Evolutionary conservation across 2,329 filamentous ascomycete species (phyloP), one percentile per base, ranked within the genome.

Genomic region (Verticillium klebahnii): DNA sequence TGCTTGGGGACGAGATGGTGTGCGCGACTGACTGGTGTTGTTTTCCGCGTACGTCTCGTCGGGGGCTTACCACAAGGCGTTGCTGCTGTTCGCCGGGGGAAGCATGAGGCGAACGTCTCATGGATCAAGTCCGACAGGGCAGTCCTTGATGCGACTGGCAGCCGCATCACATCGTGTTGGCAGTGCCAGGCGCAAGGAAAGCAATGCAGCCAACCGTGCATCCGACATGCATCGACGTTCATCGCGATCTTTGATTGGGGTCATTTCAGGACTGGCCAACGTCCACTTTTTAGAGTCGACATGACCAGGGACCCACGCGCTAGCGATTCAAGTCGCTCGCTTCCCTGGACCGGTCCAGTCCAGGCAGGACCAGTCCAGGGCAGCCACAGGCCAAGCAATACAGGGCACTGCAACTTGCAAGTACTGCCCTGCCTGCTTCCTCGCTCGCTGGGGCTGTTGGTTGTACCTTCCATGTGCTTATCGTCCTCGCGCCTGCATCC

Each of bases 211-310:
- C 45, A 25, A 19, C n/a, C 9, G 45, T 52, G 45, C 45, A 52
- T 52, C 23, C 23, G 19, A 19, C 45, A 12, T 52, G 45, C 45
- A 52, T 52, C 45, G 45, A 52, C 19, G 45, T 8, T 25, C 45
- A 52, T 52, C 45, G 45, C 45, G 45, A 52, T 39, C 57, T 58
- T 58, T 58, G 57, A 58, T 58, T 58, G 36, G 37, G 57, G 23
- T 58, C 57, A 58, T 58, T 58, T 58, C 57, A 37, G 31, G 23
- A 31, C 37, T 29, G 57, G 8, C 5, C 23, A n/a, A 39, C 9
- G 25, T 50, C 57, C 57, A 58, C 57, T 58, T 58, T 58, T 50
- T 58, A 58, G 23, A 58, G 57, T 58, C 57, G 57, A n/a, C 37
- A 34, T 17, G 23, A 15, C 25, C 57, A 36, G 39, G 57, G 57